Conservation (phyloP, 192 early-diverging fungal species). For the Backusella morwellensis region DNA sequence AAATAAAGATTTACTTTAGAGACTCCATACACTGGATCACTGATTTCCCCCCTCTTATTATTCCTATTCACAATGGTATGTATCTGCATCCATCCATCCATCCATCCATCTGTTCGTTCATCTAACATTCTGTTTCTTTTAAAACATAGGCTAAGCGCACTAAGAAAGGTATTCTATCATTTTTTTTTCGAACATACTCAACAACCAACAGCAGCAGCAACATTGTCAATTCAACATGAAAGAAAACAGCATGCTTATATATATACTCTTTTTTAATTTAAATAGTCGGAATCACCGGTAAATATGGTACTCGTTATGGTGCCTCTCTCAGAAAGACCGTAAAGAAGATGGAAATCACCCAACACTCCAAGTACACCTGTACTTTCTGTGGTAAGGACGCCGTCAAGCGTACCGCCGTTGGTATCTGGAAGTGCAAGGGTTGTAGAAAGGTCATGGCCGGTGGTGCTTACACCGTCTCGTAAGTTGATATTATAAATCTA, state of each 20-base stretch:
- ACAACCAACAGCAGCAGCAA: neutral
- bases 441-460: conserved; percentile 91
- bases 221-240: neutral
- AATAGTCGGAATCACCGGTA: conserved; percentile 92
- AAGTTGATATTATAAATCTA: conserved; percentile 6
- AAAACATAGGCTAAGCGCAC: conserved; percentile 82
- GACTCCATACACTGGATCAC: neutral
- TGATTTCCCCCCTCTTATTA: conserved; percentile 18
- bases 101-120: neutral
- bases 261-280: neutral
- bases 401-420: conserved; percentile 92
- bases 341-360: conserved; percentile 99
- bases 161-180: conserved; percentile 61
- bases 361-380: conserved; percentile 99
- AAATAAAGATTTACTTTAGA: conserved; percentile 1
- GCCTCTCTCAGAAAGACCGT: conserved; percentile 96
- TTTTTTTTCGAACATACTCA: neutral
- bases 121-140: neutral
- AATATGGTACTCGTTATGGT: conserved; percentile 99
- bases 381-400: conserved; percentile 99
- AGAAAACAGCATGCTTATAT: neutral
- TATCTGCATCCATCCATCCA: conserved; percentile 27
- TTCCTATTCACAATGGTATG: conserved; percentile 11
- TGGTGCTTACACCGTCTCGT: conserved; percentile 50
- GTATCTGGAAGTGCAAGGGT: conserved; percentile 98